These are phyloP conservation scores for Sclerotinia minor DNA, from an alignment of 2,329 filamentous ascomycete species.

Conservation along the genomic window DNA sequence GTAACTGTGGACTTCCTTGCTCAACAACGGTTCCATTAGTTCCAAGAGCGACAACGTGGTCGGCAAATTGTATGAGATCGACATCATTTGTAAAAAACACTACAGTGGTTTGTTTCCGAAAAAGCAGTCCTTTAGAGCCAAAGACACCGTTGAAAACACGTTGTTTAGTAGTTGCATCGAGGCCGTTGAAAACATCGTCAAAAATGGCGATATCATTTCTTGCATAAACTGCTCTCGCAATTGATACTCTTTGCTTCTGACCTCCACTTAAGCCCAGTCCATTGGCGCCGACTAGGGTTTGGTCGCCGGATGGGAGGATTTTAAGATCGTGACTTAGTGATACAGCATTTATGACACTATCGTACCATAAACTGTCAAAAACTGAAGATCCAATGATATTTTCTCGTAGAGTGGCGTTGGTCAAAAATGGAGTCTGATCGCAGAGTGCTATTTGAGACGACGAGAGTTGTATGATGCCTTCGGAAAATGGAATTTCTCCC, in stretches of 20 bases:
- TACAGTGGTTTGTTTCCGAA: slow-evolving; percentile 40
- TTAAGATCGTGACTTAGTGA: slow-evolving; percentile 32
- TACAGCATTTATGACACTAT: slow-evolving; percentile 32
- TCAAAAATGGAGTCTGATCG: slow-evolving; percentile 48
- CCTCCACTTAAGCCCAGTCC: slow-evolving; percentile 40
- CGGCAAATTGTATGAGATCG: slow-evolving; percentile 43
- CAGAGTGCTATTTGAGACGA: slow-evolving; percentile 44
- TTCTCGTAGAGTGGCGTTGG: slow-evolving; percentile 43
- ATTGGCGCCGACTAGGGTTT: slow-evolving; percentile 37
- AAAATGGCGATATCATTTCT: slow-evolving; percentile 30
- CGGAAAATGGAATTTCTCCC: slow-evolving; percentile 28
- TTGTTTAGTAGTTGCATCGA: slow-evolving; percentile 33
- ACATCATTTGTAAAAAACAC: slow-evolving; percentile 41
- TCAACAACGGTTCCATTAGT: slow-evolving; percentile 37
- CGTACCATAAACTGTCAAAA: slow-evolving; percentile 36
- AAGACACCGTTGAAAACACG: slow-evolving; percentile 29
- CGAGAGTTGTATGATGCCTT: slow-evolving; percentile 23
- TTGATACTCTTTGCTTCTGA: slow-evolving; percentile 34
- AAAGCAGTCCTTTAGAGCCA: slow-evolving; percentile 28
- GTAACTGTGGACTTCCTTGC: slow-evolving; percentile 41
- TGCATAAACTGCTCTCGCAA: slow-evolving; percentile 34
- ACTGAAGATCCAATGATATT: slow-evolving; percentile 24
- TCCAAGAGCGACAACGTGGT: slow-evolving; percentile 46
- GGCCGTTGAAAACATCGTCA: slow-evolving; percentile 36
- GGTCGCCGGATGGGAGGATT: slow-evolving; percentile 37